phyloP scores from a whole-genome alignment of 2,329 filamentous ascomycete species.

The Pseudocercospora pini-densiflorae region DNA sequence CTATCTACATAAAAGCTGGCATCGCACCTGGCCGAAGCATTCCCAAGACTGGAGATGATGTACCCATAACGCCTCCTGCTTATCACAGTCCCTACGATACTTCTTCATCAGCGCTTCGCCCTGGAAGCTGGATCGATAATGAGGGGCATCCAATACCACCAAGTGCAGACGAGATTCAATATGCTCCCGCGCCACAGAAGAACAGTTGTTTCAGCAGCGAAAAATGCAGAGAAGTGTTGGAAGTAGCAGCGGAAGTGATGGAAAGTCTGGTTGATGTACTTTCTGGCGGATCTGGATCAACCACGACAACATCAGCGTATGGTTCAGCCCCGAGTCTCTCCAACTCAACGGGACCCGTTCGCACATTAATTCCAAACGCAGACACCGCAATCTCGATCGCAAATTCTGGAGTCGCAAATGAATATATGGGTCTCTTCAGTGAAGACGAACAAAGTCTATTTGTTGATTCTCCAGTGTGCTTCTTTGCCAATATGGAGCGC shows the following conservation, averaged over 20 bases:
- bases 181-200: neutral
- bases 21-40: neutral
- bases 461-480: conserved; percentile 3
- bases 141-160: conserved; percentile 2
- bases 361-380: neutral
- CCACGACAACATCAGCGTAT: neutral
- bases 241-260: conserved; percentile 10
- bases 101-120: neutral
- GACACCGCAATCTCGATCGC: neutral
- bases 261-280: neutral
- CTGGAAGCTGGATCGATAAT: neutral
- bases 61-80: neutral
- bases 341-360: neutral
- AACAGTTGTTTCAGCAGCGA: conserved; percentile 9
- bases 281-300: neutral
- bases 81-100: neutral
- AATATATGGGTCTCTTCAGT: conserved; percentile 5
- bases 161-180: conserved; percentile 7
- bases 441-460: conserved; percentile 1
- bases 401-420: neutral
- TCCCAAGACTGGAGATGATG: neutral
- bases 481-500: conserved; percentile 9
- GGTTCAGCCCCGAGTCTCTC: neutral
- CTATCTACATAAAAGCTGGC: neutral
- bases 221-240: conserved; percentile 3